Conservation (phyloP, 2,329 filamentous ascomycete genomes). For the Cladophialophora immunda region DNA sequence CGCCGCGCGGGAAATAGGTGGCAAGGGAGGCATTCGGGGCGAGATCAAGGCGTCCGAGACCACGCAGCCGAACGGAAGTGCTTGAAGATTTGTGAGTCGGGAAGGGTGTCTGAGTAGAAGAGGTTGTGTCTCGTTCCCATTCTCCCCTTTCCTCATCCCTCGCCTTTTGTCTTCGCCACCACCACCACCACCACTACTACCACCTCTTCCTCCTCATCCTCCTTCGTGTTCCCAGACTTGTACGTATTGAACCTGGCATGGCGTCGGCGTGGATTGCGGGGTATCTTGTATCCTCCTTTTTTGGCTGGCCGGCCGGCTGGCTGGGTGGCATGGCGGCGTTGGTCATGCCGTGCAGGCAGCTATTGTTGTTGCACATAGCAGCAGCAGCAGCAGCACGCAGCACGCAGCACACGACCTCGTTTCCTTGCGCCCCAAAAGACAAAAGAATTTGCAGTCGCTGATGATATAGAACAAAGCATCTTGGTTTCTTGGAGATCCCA, state of each 20-base stretch:
- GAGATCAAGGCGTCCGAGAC: conserved; percentile 54
- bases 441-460: no score
- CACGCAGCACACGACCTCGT: no score
- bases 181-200: no score
- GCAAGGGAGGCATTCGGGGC: conserved; percentile 82
- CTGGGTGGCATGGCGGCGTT: neutral
- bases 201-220: no score
- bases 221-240: no score
- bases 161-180: neutral
- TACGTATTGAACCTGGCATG: neutral
- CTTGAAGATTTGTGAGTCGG: conserved; percentile 28
- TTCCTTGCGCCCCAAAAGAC: no score
- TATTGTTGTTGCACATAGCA: no score
- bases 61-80: conserved; percentile 47
- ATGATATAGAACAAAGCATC: no score
- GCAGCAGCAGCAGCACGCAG: no score
- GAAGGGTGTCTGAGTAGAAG: neutral
- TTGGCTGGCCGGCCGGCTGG: neutral
- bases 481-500: no score
- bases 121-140: neutral
- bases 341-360: no score
- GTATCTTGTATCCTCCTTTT: neutral
- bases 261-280: neutral
- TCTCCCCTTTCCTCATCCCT: neutral
- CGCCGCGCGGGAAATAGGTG: conserved; percentile 84